Evolutionary conservation across 306 rosid species (phyloP), one percentile per base, ranked within the genome.

Genomic region (Myrica gale): DNA sequence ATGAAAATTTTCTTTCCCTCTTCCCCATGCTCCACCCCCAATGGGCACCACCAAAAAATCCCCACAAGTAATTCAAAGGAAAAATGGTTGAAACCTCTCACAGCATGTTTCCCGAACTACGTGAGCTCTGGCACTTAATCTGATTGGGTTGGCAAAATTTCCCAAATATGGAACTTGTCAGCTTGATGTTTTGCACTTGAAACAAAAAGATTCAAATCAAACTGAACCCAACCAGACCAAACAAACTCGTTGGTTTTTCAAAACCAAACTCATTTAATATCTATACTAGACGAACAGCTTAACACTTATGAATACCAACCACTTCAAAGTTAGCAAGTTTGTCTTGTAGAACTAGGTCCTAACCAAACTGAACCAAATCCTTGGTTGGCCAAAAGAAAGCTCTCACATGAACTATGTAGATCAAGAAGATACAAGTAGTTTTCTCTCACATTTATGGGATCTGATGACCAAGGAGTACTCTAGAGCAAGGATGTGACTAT

Each of bases 381-480:
- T 65, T 41, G 69, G 46, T 65, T 63, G 57, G 16, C 58, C 46
- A 41, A 76, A 1, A 70, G 48, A 20, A 13, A 41, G 50, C 20
- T 60, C 20, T 21, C 11, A 71, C 8, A 41, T 20, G 62, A 26
- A 60, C 13, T 37, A 17, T 6, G 6, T 69, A 41, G 5, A 71
- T 37, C 16, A 74, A 61, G 32, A 76, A 45, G 62, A 54, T 39
- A 51, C 43, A 17, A 70, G 44, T 44, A 78, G 69, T 72, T 74
- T 69, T 71, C 69, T 52, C 57, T 47, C 19, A 46, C 50, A 68
- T 37, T 69, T 52, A 57, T 46, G 69, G 56, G 74, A 58, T 12
- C 8, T 0, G 12, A 43, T 5, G 39, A 65, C 67, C 71, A 71
- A 75, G 53, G 26, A 45, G 52, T 16, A 51, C 9, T 19, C 23